Conservation (phyloP, 371 early-diverging fungal genomes). For the Dichotomocladium elegans region DNA sequence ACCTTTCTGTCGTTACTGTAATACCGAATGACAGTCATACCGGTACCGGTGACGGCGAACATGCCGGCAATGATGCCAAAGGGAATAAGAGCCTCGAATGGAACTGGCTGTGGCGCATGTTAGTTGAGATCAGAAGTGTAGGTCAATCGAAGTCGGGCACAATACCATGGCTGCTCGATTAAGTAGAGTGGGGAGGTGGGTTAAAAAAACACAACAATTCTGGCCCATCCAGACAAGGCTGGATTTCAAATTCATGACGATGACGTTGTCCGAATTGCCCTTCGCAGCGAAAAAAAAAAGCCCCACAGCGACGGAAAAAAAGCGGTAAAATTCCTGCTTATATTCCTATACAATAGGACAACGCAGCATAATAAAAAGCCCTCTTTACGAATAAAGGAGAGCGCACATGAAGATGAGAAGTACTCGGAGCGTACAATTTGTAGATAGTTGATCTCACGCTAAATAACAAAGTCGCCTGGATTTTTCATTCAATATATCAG, state of each 20-base stretch:
- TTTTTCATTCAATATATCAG: too few relatives aligned
- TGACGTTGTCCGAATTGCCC: too few relatives aligned
- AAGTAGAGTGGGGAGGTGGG: neutral
- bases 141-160: neutral
- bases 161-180: neutral
- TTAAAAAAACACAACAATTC: neutral
- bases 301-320: too few relatives aligned
- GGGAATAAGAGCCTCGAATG: conserved; percentile 47
- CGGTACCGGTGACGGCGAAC: conserved; percentile 36
- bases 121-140: neutral
- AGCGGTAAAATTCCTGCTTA: too few relatives aligned
- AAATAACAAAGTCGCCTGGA: too few relatives aligned
- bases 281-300: too few relatives aligned
- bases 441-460: too few relatives aligned
- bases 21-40: conserved; percentile 35
- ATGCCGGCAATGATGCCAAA: conserved; percentile 43
- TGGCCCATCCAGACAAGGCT: neutral
- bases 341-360: too few relatives aligned
- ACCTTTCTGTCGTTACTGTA: conserved; percentile 44
- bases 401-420: too few relatives aligned
- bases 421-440: too few relatives aligned
- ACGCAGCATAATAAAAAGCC: too few relatives aligned
- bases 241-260: neutral
- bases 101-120: conserved; percentile 37
- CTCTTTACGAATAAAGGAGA: too few relatives aligned